Percentiles rank a stretch among this genome's conserved stretches.
These are phyloP conservation scores for Cafeteria roenbergensis DNA, from an alignment of 108 stramenopile species.

Conservation along the genomic window DNA sequence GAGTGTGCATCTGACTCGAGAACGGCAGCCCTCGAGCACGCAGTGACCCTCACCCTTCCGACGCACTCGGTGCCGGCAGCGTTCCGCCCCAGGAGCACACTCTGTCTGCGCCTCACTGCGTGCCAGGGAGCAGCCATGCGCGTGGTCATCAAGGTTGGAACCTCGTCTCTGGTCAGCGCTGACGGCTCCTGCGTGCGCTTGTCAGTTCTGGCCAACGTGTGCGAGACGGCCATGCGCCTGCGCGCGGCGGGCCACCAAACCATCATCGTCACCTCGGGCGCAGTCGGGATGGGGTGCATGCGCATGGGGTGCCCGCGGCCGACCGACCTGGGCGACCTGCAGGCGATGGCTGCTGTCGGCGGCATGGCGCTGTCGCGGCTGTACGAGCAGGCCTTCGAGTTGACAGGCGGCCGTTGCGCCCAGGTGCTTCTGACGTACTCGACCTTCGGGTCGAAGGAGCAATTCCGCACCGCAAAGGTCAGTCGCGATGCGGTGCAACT, in stretches of 20 bases:
- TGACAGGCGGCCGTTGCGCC: not conserved
- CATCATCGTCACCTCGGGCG: constrained; percentile 7
- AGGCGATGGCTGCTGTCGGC: constrained; percentile 14
- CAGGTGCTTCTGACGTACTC: constrained; percentile 17
- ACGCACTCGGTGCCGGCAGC: too few relatives aligned
- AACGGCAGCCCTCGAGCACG: too few relatives aligned
- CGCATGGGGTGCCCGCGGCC: constrained; percentile 5
- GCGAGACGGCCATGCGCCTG: constrained; percentile 1
- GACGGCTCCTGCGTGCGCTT: not conserved
- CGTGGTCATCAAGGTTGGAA: constrained; percentile 12
- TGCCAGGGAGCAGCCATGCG: too few relatives aligned
- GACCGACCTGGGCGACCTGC: not conserved
- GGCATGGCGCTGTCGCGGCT: not conserved
- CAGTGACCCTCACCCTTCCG: too few relatives aligned
- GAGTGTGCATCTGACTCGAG: too few relatives aligned
- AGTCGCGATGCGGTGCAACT: not conserved
- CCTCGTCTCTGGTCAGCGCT: constrained; percentile 1
- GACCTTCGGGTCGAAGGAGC: constrained; percentile 3
- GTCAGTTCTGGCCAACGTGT: constrained; percentile 3
- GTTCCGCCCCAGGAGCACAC: too few relatives aligned
- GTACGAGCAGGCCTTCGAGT: constrained; percentile 6
- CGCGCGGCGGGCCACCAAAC: constrained; percentile 3
- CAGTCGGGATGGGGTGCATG: constrained; percentile 8
- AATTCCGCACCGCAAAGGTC: constrained; percentile 1
- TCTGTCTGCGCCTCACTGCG: too few relatives aligned